A percentile compares a stretch with the other conserved stretches of the same genome.
Conservation (phyloP, 805 yeast species). For the Maudiozyma turicensis region DNA sequence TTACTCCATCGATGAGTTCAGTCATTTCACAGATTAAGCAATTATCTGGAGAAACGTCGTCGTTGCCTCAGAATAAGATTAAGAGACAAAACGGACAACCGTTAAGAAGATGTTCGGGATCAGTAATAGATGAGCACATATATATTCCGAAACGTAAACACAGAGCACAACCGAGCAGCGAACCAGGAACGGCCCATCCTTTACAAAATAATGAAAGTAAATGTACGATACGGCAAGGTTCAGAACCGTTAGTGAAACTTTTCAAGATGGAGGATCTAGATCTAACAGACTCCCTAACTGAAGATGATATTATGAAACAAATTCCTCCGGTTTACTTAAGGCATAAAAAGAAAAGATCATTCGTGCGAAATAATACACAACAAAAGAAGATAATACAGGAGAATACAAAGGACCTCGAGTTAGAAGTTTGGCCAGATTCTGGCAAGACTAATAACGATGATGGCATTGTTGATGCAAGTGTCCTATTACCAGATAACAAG, state of each 20-base stretch:
- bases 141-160: not conserved
- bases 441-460: not conserved
- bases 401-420: constrained; percentile 8
- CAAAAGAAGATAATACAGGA: constrained; percentile 5
- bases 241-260: constrained; percentile 6
- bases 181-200: not conserved
- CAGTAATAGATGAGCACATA: not conserved
- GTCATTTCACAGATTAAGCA: constrained; percentile 17
- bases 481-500: constrained; percentile 13
- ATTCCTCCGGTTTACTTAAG: constrained; percentile 18
- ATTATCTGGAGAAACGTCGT: not conserved
- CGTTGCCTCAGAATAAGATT: too few species aligned
- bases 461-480: not conserved
- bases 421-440: constrained; percentile 23
- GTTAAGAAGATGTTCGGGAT: not conserved
- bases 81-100: not conserved
- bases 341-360: not conserved
- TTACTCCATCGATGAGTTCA: constrained; percentile 22
- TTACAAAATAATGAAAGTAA: not conserved
- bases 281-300: constrained; percentile 10
- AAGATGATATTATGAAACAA: constrained; percentile 12
- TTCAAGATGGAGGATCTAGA: constrained; percentile 21
- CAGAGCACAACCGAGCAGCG: not conserved
- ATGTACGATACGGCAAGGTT: too few species aligned
- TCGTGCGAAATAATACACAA: not conserved